Evolutionary conservation across 1,284 basidiomycete genomes (phyloP), one percentile per base, ranked within the genome.

Genomic region (Ceratobasidium sp.): DNA sequence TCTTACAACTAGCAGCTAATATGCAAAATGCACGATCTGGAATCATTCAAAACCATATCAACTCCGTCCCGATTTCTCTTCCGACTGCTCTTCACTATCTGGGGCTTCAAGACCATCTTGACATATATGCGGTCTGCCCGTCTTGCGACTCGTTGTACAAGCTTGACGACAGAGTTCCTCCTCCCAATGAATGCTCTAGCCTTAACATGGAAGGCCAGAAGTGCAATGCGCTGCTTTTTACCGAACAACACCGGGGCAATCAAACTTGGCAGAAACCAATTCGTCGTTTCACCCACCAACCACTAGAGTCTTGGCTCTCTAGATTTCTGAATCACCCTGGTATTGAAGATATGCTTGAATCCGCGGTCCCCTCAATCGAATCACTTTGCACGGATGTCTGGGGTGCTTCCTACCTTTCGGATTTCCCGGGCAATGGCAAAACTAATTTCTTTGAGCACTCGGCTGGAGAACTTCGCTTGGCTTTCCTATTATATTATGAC

Each of bases 401-500:
- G 46, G 80, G 85, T 59, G 83, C 82, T 1, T 79, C 77, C 0
- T 54, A 76, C 13, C 49, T 85, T 0, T 78, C 76, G 4, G 62
- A 81, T 0, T 83, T 85, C 52, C 46, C 46, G 3, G 82, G 81
- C 7, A 77, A 78, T 0, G 82, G 79, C 2, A 46, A 71, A 40
- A 76, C 76, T 40, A 79, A 78, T 22, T 69, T 81, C 22, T 29
- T 78, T 0, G 79, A 54, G 62, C 61, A 46, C 59, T 76, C 78
- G 19, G 54, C 54, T 82, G 66, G 77, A 77, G 64, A 80, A 76
- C 76, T 71, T 64, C 76, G 81, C 59, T 76, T 83, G 69, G 49
- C 79, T 29, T 84, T 85, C 73, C 79, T 79, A 34, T 79, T 87
- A 0, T 81, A 78, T 46, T 59, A 85, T 3, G 83, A 87, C 68